A percentile compares a stretch with the other conserved stretches of the same genome.
These are phyloP conservation scores for Yamadazyma ubonensis DNA, from an alignment of 805 yeast species.

Conservation along the genomic window DNA sequence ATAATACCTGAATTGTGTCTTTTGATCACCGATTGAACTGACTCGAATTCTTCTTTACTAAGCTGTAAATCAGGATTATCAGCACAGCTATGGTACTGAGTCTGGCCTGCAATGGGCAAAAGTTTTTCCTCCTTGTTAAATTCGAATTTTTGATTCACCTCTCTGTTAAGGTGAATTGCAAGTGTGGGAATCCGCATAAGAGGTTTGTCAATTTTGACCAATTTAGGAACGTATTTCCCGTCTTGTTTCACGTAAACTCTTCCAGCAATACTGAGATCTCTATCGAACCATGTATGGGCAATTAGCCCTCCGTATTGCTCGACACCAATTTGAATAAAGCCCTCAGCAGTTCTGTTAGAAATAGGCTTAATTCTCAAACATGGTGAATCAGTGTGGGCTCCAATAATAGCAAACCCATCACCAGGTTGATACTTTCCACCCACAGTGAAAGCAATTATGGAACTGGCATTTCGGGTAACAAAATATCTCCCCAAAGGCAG, in stretches of 20 bases:
- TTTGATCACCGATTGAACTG: slow-evolving; percentile 60
- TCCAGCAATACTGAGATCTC: slow-evolving; percentile 90
- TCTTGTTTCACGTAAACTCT: slow-evolving; percentile 65
- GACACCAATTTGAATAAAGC: slow-evolving; percentile 86
- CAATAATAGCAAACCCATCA: slow-evolving; percentile 82
- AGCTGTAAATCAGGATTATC: slow-evolving; percentile 48
- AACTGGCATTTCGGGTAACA: slow-evolving; percentile 87
- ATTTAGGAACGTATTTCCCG: slow-evolving; percentile 52
- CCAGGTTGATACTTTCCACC: slow-evolving; percentile 75
- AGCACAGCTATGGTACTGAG: slow-evolving; percentile 41
- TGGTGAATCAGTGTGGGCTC: slow-evolving; percentile 97
- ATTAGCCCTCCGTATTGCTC: slow-evolving; percentile 95
- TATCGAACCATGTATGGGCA: slow-evolving; percentile 97
- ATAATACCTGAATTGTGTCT: slow-evolving; percentile 79
- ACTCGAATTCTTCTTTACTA: slow-evolving; percentile 56
- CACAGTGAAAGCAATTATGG: slow-evolving; percentile 82
- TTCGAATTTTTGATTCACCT: slow-evolving; percentile 73
- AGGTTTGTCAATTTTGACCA: slow-evolving; percentile 81
- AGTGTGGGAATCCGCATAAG: slow-evolving; percentile 87
- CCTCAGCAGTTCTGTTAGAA: slow-evolving; percentile 66
- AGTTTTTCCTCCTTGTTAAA: slow-evolving; percentile 87
- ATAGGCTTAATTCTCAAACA: slow-evolving; percentile 85
- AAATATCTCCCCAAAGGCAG: slow-evolving; percentile 57
- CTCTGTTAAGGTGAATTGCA: slow-evolving; percentile 88
- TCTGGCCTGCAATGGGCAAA: slow-evolving; percentile 78